Evolutionary conservation across 371 early-diverging fungal genomes (phyloP).

Genomic region (Mucor indicus): DNA sequence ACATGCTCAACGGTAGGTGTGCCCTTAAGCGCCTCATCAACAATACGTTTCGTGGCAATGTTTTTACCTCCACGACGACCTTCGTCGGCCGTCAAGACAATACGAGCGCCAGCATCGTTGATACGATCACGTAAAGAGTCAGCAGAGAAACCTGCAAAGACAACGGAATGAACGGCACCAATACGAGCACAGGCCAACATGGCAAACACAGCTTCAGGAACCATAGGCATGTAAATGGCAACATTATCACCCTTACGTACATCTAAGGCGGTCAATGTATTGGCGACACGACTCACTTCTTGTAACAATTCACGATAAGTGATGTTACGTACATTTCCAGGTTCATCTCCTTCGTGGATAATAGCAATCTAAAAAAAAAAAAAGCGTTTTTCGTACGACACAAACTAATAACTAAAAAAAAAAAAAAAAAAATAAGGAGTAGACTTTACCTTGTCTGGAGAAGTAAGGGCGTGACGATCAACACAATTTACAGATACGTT

Average conservation of each 20-base stretch:
- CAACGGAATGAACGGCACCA: conserved; percentile 88
- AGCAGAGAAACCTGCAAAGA: conserved; percentile 92
- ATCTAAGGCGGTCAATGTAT: conserved; percentile 74
- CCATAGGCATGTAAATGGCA: conserved; percentile 97
- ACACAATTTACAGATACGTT: conserved; percentile 96
- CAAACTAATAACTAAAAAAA: too few relatives aligned
- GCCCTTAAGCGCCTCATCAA: conserved; percentile 78
- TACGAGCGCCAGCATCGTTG: conserved; percentile 69
- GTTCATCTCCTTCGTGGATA: conserved; percentile 89
- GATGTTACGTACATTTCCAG: conserved; percentile 66
- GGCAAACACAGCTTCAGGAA: conserved; percentile 90
- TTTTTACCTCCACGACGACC: conserved; percentile 88
- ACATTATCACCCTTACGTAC: conserved; percentile 90
- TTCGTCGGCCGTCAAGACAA: conserved; percentile 83
- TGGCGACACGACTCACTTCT: conserved; percentile 82
- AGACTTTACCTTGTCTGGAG: conserved; percentile 56
- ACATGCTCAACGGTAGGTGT: conserved; percentile 79
- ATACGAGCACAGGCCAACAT: conserved; percentile 94
- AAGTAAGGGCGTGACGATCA: conserved; percentile 83
- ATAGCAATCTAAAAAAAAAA: conserved; percentile 69
- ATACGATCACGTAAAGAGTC: conserved; percentile 85
- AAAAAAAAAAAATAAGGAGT: too few relatives aligned
- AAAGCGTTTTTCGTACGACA: too few relatives aligned
- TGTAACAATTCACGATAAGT: conserved; percentile 84
- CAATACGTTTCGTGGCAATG: conserved; percentile 87